Evolutionary conservation across 1,139 yeast genomes (phyloP).

Genomic region (Magnusiomyces sp.): DNA sequence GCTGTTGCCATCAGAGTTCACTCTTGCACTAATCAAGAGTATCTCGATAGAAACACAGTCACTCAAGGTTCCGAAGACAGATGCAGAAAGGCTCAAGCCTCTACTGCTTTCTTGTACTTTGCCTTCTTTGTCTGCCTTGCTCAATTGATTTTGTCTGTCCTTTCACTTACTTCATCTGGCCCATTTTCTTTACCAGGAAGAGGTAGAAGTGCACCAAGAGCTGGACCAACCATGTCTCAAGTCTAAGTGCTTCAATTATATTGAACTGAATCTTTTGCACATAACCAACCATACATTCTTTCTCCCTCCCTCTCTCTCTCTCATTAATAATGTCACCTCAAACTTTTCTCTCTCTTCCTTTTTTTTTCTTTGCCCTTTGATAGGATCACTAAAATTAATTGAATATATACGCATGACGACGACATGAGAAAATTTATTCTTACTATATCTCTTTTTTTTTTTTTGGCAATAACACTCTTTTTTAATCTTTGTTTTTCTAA

Average conservation of each 20-base stretch:
- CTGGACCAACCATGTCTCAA: constrained; percentile 56
- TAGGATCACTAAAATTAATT: not conserved
- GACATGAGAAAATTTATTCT: not conserved
- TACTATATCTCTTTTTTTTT: not conserved
- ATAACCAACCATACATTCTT: not conserved
- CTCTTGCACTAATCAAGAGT: constrained; percentile 65
- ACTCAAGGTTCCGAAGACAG: constrained; percentile 69
- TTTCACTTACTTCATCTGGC: constrained; percentile 60
- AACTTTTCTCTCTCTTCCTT: not conserved
- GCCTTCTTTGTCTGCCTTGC: constrained; percentile 68
- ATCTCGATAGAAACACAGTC: constrained; percentile 56
- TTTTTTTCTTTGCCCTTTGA: not conserved
- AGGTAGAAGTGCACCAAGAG: constrained; percentile 45
- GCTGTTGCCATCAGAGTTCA: constrained; percentile 84
- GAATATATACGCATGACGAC: not conserved
- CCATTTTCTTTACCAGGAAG: constrained; percentile 50
- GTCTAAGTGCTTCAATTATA: constrained; percentile 3
- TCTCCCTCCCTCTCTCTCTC: not conserved
- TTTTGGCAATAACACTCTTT: not conserved
- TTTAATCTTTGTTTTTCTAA: not conserved
- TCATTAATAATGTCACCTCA: not conserved
- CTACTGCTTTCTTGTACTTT: constrained; percentile 84
- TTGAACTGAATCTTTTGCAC: not conserved
- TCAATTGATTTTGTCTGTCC: constrained; percentile 53
- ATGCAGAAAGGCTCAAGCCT: constrained; percentile 94